These are phyloP conservation scores for Lepraria neglecta DNA, from an alignment of 495 filamentous ascomycete species.

Conservation along the genomic window DNA sequence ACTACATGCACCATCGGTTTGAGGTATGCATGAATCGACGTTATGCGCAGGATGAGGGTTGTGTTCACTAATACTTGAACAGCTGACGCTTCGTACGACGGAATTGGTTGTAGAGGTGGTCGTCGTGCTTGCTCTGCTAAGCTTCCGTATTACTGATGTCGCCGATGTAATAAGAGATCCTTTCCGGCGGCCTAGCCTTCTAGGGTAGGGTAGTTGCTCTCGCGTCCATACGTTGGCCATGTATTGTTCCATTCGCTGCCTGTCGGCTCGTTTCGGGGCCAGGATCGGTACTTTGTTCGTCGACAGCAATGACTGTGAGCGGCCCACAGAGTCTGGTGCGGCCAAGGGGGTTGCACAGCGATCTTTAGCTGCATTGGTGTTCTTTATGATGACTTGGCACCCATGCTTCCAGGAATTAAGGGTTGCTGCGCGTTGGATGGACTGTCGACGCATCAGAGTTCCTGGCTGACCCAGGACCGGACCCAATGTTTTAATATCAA, in stretches of 20 bases:
- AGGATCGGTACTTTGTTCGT: slow-evolving; percentile 54
- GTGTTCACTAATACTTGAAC: slow-evolving; percentile 8
- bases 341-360: slow-evolving; percentile 33
- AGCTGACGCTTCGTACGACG: neutral
- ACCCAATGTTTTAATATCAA: slow-evolving; percentile 69
- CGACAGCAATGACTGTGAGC: slow-evolving; percentile 65
- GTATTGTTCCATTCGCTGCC: slow-evolving; percentile 67
- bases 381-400: slow-evolving; percentile 80
- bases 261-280: slow-evolving; percentile 62
- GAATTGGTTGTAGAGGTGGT: slow-evolving; percentile 48
- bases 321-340: slow-evolving; percentile 48
- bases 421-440: slow-evolving; percentile 70
- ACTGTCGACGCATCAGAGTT: slow-evolving; percentile 67
- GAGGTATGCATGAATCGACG: neutral
- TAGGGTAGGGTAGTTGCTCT: slow-evolving; percentile 78
- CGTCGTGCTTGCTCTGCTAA: slow-evolving; percentile 67
- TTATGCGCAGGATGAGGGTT: slow-evolving; percentile 2
- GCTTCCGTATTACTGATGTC: slow-evolving; percentile 73
- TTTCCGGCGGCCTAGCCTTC: slow-evolving; percentile 61
- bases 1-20: neutral
- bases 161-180: slow-evolving; percentile 63
- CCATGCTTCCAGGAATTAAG: slow-evolving; percentile 54
- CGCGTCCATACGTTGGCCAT: slow-evolving; percentile 79
- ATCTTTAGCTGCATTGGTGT: slow-evolving; percentile 68
- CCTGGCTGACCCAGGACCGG: slow-evolving; percentile 64